Evolutionary conservation across 2,329 filamentous ascomycete genomes (phyloP).

Genomic region (Fusarium aywerte): DNA sequence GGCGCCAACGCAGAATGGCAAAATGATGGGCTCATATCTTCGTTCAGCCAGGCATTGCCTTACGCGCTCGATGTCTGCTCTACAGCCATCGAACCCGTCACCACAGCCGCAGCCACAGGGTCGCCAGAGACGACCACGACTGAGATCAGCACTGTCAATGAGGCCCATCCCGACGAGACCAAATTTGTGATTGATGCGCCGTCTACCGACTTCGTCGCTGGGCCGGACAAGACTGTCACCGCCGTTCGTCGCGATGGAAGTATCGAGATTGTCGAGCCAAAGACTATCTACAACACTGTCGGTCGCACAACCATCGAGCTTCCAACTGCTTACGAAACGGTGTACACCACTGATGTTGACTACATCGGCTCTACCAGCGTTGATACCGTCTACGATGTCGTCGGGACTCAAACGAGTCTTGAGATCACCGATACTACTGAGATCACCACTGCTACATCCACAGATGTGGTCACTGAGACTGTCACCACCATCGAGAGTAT

Average conservation of each 20-base stretch:
- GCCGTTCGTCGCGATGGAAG: neutral
- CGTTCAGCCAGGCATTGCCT: neutral
- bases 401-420: neutral
- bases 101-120: conserved; percentile 1
- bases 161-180: neutral
- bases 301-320: neutral
- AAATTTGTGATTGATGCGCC: neutral
- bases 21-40: conserved; percentile 17
- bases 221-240: conserved; percentile 8
- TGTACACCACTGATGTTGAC: conserved; percentile 7
- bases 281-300: conserved; percentile 10
- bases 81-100: conserved; percentile 19
- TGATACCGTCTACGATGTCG: conserved; percentile 1
- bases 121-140: neutral
- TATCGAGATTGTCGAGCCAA: conserved; percentile 1
- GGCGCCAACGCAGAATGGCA: conserved; percentile 12
- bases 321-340: conserved; percentile 10
- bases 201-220: conserved; percentile 6
- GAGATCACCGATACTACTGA: conserved; percentile 4
- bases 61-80: conserved; percentile 16
- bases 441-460: conserved; percentile 12
- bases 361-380: conserved; percentile 6
- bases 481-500: conserved; percentile 9
- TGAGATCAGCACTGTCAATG: neutral
- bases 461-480: conserved; percentile 1